Base-by-base conservation (phyloP, 106 monocot genomes). In the Alisma plantagoaquatica region DNA sequence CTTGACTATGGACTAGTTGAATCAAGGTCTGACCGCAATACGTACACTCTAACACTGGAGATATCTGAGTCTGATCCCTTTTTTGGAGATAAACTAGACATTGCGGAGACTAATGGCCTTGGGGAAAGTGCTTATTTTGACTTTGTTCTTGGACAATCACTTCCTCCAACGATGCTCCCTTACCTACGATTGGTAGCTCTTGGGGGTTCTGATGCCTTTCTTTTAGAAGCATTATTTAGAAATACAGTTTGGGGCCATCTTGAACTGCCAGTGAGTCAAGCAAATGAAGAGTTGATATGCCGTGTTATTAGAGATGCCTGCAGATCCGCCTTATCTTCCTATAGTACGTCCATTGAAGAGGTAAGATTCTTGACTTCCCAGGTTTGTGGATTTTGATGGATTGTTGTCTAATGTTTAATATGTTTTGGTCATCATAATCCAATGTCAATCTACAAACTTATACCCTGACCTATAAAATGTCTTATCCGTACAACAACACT, bases 1-100 rank as follows among this genome's bases (percentile, higher is more conserved):
- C 83, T 94, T 19, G 93, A 87, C 53, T 94, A 94, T 68, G 93
- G 93, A 3, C 78, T 94, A 50, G 60, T 80, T 61, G 93, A 94
- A 42, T 51, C 68, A 44, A 87, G 51, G 10, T 51, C 77, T 20
- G 66, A 61, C 14, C 71, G 87, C 11, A 54, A 83, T 20, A 46
- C 52, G 43, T 94, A 94, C 68, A 94, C 93, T 46, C 64, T 94
- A 51, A 87, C 87, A 21, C 59, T 94, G 22, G 80, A 84, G 59
- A 87, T 94, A 31, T 27, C 87, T 35, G 83, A 84, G 66, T 84
- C 83, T 23, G 93, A 94, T 59, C 80, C 80, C 48, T 94, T 94
- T 77, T 75, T 71, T 65, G 93, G 60, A 24, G 93, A 94, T 70
- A 94, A 94, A 44, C 69, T 84, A 19, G 87, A 87, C 46, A 87